Evolutionary conservation across 1,284 basidiomycete species (phyloP).

Genomic region (Cryptococcus jaspeensis): DNA sequence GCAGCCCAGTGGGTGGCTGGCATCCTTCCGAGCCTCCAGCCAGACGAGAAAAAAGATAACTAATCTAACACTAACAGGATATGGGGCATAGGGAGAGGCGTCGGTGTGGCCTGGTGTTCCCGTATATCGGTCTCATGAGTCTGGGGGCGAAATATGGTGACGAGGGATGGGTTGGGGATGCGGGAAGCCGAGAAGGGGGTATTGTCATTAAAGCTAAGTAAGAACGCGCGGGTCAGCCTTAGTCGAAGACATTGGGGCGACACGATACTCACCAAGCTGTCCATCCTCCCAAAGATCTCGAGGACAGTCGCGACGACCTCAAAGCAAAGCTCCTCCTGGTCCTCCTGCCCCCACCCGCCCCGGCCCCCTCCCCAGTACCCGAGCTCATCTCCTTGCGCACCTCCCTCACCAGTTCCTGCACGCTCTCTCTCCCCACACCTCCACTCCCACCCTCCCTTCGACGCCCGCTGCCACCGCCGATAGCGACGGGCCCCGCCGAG

Average conservation of each 20-base stretch:
- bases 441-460: conserved; percentile 47
- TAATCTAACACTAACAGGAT: no score
- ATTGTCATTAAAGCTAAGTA: background rate
- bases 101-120: no score
- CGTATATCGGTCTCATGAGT: background rate
- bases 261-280: conserved; percentile 63
- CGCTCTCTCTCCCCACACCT: conserved; percentile 59
- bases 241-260: background rate
- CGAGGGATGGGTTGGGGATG: background rate
- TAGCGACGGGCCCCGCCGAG: conserved; percentile 37
- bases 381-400: conserved; percentile 68
- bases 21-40: no score
- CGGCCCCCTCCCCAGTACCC: conserved; percentile 51
- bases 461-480: conserved; percentile 40
- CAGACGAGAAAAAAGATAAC: no score
- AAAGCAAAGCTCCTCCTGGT: conserved; percentile 73
- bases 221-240: background rate
- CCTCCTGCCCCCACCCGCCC: conserved; percentile 66
- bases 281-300: conserved; percentile 83
- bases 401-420: conserved; percentile 75
- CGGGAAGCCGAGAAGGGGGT: background rate
- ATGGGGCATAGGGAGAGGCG: no score
- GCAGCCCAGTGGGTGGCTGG: no score
- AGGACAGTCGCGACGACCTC: conserved; percentile 87
- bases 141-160: background rate